Base-by-base conservation (phyloP, 208 protist genomes). In the Crithidia expoeki region DNA sequence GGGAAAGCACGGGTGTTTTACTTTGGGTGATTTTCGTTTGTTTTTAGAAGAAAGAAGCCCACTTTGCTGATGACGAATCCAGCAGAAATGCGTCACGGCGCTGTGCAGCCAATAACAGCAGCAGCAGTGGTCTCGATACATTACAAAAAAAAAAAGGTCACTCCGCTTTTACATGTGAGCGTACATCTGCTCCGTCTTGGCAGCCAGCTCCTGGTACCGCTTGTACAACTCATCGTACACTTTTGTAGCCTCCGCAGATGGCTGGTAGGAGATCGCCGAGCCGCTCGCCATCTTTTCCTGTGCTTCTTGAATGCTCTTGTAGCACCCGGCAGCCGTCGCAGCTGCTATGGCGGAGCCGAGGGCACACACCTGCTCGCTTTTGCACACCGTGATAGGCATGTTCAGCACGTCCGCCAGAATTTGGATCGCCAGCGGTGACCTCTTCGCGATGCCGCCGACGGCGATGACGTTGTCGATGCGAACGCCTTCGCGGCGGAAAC, bases 401-500 rank as follows among this genome's bases (percentile, higher is more conserved):
- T 84, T 82, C 32, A 90, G 62, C 58, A 83, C 75, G 33, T 90
- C 81, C 5, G 75, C 78, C 19, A 86, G 65, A 44, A 77, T 77
- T 44, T 83, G 79, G 40, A 90, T 81, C 1, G 74, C 73, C 27
- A 90, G 50, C 14, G 80, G 74, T 0, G 81, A 84, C 67, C 83
- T 86, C 46, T 86, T 86, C 19, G 84, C 72, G 49, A 81, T 84
- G 23, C 79, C 84, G 12, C 81, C 84, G 14, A 90, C 81, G 4
- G 81, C 80, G 60, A 90, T 85, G 40, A 86, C 81, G 66, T 73
- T 76, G 47, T 85, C 75, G 44, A 90, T 90, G 56, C 76, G 78
- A 2, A 90, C 76, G 52, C 80, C 81, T 50, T 90, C 76, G 12
- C 72, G 68, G 25, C 70, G 68, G 38, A 90, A 80, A 27, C 70